Base-by-base conservation (phyloP, 1,139 yeast genomes). In the Wickerhamiella infanticola region DNA sequence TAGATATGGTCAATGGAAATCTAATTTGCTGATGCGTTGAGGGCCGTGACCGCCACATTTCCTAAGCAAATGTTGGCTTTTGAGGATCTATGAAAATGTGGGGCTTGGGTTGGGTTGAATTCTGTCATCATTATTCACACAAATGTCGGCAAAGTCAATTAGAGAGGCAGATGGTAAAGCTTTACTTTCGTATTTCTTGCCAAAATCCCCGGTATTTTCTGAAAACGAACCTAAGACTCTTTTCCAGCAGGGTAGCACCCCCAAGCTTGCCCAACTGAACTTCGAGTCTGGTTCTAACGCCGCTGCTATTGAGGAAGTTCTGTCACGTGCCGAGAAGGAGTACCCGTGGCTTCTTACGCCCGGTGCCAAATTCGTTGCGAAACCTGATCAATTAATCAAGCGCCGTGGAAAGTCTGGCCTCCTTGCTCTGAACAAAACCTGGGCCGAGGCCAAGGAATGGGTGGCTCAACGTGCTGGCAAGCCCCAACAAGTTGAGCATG, bases 161-260 rank as follows among this genome's bases (percentile, higher is more conserved):
- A 66, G 67, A 50, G 72, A 68, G 55, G 71, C 69, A 49, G 72
- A 68, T 56, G 72, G 73, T 38, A 68, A 68, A 55, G 72, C 72
- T 31, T 58, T 68, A 47, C 60, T 68, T 44, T 63, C 72, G 23
- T 66, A 67, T 59, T 68, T 61, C 53, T 56, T 68, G 48, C 64
- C 69, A 43, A 61, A 61, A 49, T 64, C 72, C 5, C 67, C 68
- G 5, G 66, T 64, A 33, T 63, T 59, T 55, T 49, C 60, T 46
- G 53, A 52, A 44, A 41, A 50, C 11, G 60, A 58, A 53, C 67
- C 70, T 44, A 48, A 55, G 45, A 62, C 64, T 40, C 53, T 59
- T 44, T 67, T 67, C 58, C 61, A 60, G 49, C 50, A 51, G n/a
- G 52, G 63, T 33, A 54, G 65, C 39, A 56, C 66, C 33, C 72